Evolutionary conservation across 805 yeast species (phyloP).

Genomic region (Zygosaccharomyces gambellarensis): DNA sequence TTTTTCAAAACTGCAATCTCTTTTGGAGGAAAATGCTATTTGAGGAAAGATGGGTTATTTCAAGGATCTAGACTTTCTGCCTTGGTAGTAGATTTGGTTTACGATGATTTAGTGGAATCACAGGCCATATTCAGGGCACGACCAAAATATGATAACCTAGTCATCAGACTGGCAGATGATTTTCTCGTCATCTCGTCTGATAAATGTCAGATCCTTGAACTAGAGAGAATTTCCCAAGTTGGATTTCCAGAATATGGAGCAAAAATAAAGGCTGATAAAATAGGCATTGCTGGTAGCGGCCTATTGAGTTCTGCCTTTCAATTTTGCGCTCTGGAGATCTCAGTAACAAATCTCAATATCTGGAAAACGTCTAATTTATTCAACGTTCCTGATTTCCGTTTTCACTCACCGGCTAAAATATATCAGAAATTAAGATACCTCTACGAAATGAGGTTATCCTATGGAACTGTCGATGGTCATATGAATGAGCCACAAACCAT

Average conservation of each 20-base stretch:
- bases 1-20: slow-evolving; percentile 46
- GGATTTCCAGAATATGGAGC: slow-evolving; percentile 45
- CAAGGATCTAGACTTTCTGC: slow-evolving; percentile 83
- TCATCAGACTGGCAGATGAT: slow-evolving; percentile 78
- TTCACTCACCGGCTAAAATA: slow-evolving; percentile 16
- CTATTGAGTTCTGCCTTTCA: slow-evolving; percentile 17
- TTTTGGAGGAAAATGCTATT: slow-evolving; percentile 36
- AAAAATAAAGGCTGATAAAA: slow-evolving; percentile 39
- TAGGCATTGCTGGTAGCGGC: slow-evolving; percentile 27
- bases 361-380: slow-evolving; percentile 32
- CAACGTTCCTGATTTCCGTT: slow-evolving; percentile 12
- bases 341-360: slow-evolving; percentile 33
- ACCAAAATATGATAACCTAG: slow-evolving; percentile 29
- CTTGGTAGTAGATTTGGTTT: slow-evolving; percentile 66
- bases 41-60: slow-evolving; percentile 65
- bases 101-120: slow-evolving; percentile 52
- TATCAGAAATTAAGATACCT: slow-evolving; percentile 26
- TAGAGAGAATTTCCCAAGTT: slow-evolving; percentile 28
- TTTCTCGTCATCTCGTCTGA: slow-evolving; percentile 63
- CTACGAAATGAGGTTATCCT: slow-evolving; percentile 33
- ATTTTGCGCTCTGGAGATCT: slow-evolving; percentile 43
- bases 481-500: slow-evolving; percentile 24
- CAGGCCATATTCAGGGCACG: slow-evolving; percentile 28
- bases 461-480: slow-evolving; percentile 25
- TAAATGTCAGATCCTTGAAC: slow-evolving; percentile 27